Evolutionary conservation across 2,329 filamentous ascomycete species (phyloP).

Genomic region (Fusarium foetens): DNA sequence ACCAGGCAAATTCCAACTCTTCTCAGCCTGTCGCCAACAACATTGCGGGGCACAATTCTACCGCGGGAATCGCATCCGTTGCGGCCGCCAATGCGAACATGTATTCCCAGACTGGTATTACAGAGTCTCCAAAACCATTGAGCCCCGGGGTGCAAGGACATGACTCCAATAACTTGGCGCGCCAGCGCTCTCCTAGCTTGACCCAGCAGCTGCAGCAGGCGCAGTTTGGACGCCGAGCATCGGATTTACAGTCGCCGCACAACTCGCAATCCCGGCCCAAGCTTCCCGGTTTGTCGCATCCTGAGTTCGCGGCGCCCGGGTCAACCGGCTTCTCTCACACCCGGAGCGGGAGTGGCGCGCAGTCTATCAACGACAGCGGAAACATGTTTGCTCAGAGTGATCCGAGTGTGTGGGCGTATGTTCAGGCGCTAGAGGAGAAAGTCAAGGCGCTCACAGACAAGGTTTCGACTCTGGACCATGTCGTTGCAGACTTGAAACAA

Average conservation of each 20-base stretch:
- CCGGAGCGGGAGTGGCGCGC: conserved; percentile 58
- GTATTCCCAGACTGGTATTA: conserved; percentile 79
- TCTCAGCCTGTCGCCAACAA: conserved; percentile 62
- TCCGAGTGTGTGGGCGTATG: conserved; percentile 76
- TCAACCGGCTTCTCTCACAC: conserved; percentile 47
- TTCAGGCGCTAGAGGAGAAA: conserved; percentile 74
- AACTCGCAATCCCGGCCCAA: conserved; percentile 54
- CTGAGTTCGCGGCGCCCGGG: conserved; percentile 48
- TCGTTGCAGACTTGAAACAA: conserved; percentile 49
- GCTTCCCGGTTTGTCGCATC: conserved; percentile 51
- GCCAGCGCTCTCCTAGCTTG: conserved; percentile 73
- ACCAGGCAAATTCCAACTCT: conserved; percentile 63
- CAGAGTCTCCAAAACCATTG: conserved; percentile 87
- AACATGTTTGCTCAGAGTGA: conserved; percentile 73
- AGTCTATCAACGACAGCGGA: conserved; percentile 68
- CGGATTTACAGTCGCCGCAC: conserved; percentile 66
- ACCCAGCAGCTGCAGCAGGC: conserved; percentile 73
- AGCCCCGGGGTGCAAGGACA: conserved; percentile 70
- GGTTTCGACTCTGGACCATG: conserved; percentile 48
- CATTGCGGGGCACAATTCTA: conserved; percentile 57
- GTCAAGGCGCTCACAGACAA: conserved; percentile 52
- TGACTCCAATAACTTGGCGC: conserved; percentile 60
- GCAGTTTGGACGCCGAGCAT: conserved; percentile 64
- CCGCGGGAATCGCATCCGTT: conserved; percentile 61
- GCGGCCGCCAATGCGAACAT: conserved; percentile 64